Evolutionary conservation across 176 grass and related monocot species (phyloP), one percentile per base, ranked within the genome.

Genomic region (Cenchrus purpureus): DNA sequence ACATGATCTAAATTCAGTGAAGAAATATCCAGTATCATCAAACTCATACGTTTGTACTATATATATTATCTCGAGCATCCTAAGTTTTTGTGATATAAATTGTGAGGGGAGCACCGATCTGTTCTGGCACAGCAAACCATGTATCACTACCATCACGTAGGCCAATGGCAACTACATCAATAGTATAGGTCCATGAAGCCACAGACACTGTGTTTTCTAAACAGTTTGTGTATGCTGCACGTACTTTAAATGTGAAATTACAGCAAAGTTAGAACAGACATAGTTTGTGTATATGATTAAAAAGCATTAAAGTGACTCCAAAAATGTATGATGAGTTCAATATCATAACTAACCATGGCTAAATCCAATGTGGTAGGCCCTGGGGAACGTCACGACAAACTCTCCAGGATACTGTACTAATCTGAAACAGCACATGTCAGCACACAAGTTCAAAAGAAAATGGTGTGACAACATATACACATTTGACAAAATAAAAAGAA

Each of bases 311-410:
- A 60, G 5, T 22, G 16, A 40, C 29, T n/a, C 16, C 10, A 52
- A 72, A 37, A 19, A 53, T 49, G 31, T 5, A 56, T 44, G 10
- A n/a, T 28, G 46, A 69, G 49, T 65, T 87, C 29, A 55, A 85
- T 80, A 57, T 19, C 71, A 70, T 45, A 28, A 86, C 81, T 89
- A 83, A 99, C 97, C 97, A 22, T 99, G 97, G 67, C 94, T 99
- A 86, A 99, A 97, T 20, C 94, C 97, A 1, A 99, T 68, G 89
- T 99, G 97, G 71, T 99, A 99, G 3, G 97, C 97, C 87, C 94
- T 92, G 79, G 97, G 97, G 88, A 99, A 99, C 1, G 97, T 99
- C 82, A 99, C 94, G 25, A 99, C 97, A 74, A 99, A 99, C 74
- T 99, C 97, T 40, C 97, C 97, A 63, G 97, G 94, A 85, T 96